Conservation (phyloP, 805 yeast genomes). For the Phaffomyces opuntiae region DNA sequence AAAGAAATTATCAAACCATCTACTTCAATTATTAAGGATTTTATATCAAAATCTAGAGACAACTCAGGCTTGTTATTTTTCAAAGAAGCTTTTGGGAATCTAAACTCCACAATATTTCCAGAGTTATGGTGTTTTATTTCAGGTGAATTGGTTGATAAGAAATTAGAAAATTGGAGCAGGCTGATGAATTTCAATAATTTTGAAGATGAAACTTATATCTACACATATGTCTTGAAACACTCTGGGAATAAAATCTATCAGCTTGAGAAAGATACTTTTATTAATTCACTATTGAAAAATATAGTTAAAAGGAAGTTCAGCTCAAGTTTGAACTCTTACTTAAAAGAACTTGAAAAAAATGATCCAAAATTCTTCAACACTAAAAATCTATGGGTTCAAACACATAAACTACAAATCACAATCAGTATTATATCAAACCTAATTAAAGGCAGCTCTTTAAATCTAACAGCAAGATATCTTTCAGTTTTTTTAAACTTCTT, state of each 20-base stretch:
- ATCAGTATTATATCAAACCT: slow-evolving; percentile 12
- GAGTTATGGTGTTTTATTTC: slow-evolving; percentile 19
- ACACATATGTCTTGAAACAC: slow-evolving; percentile 14
- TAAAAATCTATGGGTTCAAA: slow-evolving; percentile 12
- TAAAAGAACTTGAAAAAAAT: slow-evolving; percentile 13
- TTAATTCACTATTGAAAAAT: slow-evolving; percentile 11
- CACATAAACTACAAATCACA: slow-evolving; percentile 16
- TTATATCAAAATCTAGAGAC: not conserved
- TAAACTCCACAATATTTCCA: slow-evolving; percentile 15
- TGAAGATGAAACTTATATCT: slow-evolving; percentile 17
- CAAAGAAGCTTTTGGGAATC: slow-evolving; percentile 8
- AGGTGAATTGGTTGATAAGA: slow-evolving; percentile 10
- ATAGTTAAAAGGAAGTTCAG: slow-evolving; percentile 8
- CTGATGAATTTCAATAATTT: slow-evolving; percentile 17
- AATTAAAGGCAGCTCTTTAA: slow-evolving; percentile 7
- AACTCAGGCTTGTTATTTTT: slow-evolving; percentile 5
- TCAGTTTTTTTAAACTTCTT: slow-evolving; percentile 12
- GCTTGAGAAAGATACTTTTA: slow-evolving; percentile 14
- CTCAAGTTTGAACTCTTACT: slow-evolving; percentile 12
- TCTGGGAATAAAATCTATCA: slow-evolving; percentile 11
- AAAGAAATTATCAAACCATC: slow-evolving; percentile 5
- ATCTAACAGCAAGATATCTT: slow-evolving; percentile 10
- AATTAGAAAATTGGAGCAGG: slow-evolving; percentile 19
- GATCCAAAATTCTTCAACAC: slow-evolving; percentile 13
- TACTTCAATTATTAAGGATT: not conserved